Percentiles rank a stretch among this genome's conserved stretches.
phyloP scores from a whole-genome alignment of 805 yeast species.

The Saturnispora zaruensis region DNA sequence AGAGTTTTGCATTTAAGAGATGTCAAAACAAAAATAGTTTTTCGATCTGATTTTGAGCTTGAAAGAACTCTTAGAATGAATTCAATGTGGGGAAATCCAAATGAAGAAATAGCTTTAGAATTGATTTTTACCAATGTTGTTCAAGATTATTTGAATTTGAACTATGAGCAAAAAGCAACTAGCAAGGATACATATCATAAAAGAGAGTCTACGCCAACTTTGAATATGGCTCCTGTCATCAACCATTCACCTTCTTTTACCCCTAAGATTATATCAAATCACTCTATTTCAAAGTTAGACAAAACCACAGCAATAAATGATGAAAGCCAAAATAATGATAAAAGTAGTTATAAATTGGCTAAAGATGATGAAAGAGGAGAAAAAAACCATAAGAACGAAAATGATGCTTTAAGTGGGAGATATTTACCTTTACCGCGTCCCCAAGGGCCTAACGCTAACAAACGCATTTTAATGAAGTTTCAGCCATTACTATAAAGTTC shows the following conservation, averaged over 20 bases:
- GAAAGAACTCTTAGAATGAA: conserved; percentile 33
- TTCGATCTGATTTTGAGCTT: conserved; percentile 40
- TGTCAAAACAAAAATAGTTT: conserved; percentile 22
- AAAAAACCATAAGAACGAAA: neutral
- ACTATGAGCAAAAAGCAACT: conserved; percentile 17
- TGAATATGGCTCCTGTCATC: neutral
- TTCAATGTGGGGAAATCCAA: conserved; percentile 14
- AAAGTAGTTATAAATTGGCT: neutral
- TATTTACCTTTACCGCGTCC: conserved; percentile 15
- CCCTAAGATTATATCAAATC: neutral
- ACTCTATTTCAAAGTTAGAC: neutral
- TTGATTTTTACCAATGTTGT: conserved; percentile 25
- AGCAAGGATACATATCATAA: neutral
- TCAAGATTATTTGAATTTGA: conserved; percentile 24
- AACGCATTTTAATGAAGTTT: conserved; percentile 21
- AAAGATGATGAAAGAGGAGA: neutral
- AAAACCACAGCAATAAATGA: neutral
- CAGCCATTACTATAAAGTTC: conserved; percentile 23
- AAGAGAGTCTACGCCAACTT: neutral
- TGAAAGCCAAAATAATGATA: neutral
- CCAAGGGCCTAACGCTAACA: conserved; percentile 7
- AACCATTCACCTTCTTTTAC: neutral
- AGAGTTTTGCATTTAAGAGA: conserved; percentile 31
- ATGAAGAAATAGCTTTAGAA: conserved; percentile 32
- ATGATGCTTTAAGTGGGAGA: conserved; percentile 9